phyloP scores from a whole-genome alignment of 768 basidiomycete species.

The Auriscalpium microsporum region DNA sequence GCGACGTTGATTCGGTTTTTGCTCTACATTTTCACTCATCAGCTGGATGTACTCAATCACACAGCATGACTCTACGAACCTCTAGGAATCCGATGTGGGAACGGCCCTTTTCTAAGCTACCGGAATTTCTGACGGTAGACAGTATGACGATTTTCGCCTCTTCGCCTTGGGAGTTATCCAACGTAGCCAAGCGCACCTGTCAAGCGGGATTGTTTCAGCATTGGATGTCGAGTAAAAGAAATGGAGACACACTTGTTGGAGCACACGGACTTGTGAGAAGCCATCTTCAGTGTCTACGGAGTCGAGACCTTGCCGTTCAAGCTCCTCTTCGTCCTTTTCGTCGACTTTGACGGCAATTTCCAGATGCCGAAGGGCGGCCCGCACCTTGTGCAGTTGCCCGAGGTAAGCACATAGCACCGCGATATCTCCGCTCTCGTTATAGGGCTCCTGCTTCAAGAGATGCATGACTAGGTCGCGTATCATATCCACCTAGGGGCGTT shows the following conservation, averaged over 20 bases:
- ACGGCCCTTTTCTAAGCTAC: constrained; percentile 30
- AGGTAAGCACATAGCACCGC: constrained; percentile 48
- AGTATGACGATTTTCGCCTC: constrained; percentile 68
- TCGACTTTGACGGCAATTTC: constrained; percentile 60
- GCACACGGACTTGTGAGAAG: constrained; percentile 42
- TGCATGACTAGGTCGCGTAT: constrained; percentile 46
- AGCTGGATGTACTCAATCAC: too few relatives aligned
- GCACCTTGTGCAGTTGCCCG: constrained; percentile 39
- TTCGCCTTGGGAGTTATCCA: constrained; percentile 75
- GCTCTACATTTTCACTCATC: constrained; percentile 16
- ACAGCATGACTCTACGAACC: constrained; percentile 19
- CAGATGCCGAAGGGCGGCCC: constrained; percentile 29
- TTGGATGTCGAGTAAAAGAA: not conserved
- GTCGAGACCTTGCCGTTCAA: constrained; percentile 42
- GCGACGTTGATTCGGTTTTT: constrained; percentile 42
- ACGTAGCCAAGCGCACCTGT: constrained; percentile 63
- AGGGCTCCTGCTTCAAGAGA: constrained; percentile 43
- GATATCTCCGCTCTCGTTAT: constrained; percentile 39
- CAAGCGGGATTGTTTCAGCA: not conserved
- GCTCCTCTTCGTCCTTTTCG: constrained; percentile 53
- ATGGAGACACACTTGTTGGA: constrained; percentile 36
- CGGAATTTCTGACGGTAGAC: constrained; percentile 66
- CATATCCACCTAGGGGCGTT: constrained; percentile 28
- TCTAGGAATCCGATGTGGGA: constrained; percentile 63
- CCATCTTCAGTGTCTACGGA: constrained; percentile 24